These are phyloP conservation scores for Apiotrichum brassicae DNA, from an alignment of 1,284 basidiomycete genomes.

Conservation along the genomic window DNA sequence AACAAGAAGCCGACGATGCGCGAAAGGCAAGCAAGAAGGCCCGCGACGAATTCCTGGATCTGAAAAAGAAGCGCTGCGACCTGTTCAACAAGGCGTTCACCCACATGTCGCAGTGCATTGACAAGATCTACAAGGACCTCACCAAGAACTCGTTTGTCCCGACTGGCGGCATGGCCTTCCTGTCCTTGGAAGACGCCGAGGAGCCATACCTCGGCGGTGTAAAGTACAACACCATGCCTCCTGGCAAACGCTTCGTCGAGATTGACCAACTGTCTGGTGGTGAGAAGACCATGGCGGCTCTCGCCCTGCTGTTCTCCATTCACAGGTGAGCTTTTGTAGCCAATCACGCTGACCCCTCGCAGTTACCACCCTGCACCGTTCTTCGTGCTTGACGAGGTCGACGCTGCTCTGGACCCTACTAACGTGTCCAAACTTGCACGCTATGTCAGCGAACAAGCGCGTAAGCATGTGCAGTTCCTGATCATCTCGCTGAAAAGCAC, in stretches of 20 bases:
- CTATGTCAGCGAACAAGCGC: conserved; percentile 73
- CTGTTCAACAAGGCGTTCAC: conserved; percentile 94
- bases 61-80: conserved; percentile 80
- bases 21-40: conserved; percentile 77
- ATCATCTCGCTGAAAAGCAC: conserved; percentile 78
- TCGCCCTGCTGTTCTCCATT: conserved; percentile 92
- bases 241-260: conserved; percentile 97
- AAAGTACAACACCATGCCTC: conserved; percentile 98
- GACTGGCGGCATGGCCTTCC: conserved; percentile 92
- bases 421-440: conserved; percentile 90
- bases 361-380: conserved; percentile 97
- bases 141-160: conserved; percentile 82
- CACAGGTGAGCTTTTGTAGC: conserved; percentile 59
- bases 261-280: conserved; percentile 98
- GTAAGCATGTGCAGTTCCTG: conserved; percentile 74
- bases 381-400: conserved; percentile 97
- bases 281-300: conserved; percentile 95
- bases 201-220: conserved; percentile 94
- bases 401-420: conserved; percentile 92
- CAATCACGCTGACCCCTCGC: conserved; percentile 11
- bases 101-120: conserved; percentile 90
- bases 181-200: conserved; percentile 93
- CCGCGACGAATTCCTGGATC: conserved; percentile 80
- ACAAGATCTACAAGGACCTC: conserved; percentile 94
- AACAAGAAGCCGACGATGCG: conserved; percentile 54